A percentile compares a stretch with the other conserved stretches of the same genome.
Conservation (phyloP, 1,139 yeast species). For the Neolecta irregularis region DNA sequence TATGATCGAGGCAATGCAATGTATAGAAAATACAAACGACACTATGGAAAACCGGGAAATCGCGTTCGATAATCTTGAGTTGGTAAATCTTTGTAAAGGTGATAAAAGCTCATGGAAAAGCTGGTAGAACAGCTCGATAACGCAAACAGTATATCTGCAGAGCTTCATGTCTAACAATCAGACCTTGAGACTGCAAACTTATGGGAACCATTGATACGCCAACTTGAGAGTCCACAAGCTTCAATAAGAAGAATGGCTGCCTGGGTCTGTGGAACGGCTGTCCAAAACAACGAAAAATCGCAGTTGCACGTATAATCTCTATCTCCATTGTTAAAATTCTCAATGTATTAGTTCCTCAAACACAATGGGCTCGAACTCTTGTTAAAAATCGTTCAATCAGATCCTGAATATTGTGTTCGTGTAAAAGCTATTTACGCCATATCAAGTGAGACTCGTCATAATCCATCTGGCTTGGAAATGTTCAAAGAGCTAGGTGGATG, state of each 20-base stretch:
- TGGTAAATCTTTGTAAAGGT: conserved; percentile 25
- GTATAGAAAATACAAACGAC: conserved; percentile 49
- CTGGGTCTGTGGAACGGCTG: conserved; percentile 77
- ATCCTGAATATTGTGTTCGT: conserved; percentile 29
- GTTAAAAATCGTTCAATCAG: conserved; percentile 28
- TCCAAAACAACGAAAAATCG: conserved; percentile 68
- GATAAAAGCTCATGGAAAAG: background rate
- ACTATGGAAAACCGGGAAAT: conserved; percentile 47
- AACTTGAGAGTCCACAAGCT: conserved; percentile 32
- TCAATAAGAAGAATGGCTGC: conserved; percentile 44
- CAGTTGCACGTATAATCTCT: conserved; percentile 35
- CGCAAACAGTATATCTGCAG: conserved; percentile 54
- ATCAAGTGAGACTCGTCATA: conserved; percentile 61
- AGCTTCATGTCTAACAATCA: background rate
- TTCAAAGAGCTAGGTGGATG: conserved; percentile 56
- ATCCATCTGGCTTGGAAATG: conserved; percentile 35
- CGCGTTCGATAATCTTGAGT: conserved; percentile 84
- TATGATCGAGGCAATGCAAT: conserved; percentile 59
- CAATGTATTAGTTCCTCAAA: conserved; percentile 22
- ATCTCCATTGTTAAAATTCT: conserved; percentile 18
- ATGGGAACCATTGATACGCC: conserved; percentile 54
- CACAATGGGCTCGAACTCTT: conserved; percentile 35
- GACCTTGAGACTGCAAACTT: conserved; percentile 53
- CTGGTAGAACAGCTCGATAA: conserved; percentile 84
- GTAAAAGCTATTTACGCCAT: conserved; percentile 64